These are phyloP conservation scores for Eucalyptus shirleyi DNA, from an alignment of 345 rosid species.

Conservation along the genomic window DNA sequence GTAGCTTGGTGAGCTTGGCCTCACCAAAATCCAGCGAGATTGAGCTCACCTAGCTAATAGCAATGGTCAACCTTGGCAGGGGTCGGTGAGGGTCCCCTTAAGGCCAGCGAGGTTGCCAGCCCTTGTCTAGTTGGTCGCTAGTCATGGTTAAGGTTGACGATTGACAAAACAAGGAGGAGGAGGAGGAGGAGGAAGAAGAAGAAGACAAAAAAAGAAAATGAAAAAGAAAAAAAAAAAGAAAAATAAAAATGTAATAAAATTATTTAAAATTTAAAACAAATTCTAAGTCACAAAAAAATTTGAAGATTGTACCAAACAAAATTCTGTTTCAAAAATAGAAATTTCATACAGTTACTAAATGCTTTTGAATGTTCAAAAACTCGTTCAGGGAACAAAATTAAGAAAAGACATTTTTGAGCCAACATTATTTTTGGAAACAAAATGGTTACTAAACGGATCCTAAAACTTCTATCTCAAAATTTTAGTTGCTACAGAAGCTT, in stretches of 20 bases:
- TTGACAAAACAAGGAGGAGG: too few relatives aligned
- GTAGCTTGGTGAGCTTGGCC: too few relatives aligned
- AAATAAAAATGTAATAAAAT: too few relatives aligned
- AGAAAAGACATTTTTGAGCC: accelerated
- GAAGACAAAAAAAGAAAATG: too few relatives aligned
- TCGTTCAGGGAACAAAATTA: accelerated
- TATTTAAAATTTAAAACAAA: too few relatives aligned
- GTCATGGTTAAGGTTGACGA: accelerated
- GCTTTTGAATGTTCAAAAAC: accelerated
- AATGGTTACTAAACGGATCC: accelerated
- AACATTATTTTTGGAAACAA: accelerated
- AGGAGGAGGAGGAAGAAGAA: too few relatives aligned
- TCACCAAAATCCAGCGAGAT: accelerated
- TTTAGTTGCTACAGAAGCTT: background rate
- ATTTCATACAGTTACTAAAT: too few relatives aligned
- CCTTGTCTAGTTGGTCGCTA: accelerated
- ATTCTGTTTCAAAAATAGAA: too few relatives aligned
- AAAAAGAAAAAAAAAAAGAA: accelerated
- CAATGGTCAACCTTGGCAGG: accelerated
- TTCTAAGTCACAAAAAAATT: too few relatives aligned
- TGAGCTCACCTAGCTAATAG: accelerated
- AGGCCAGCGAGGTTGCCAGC: accelerated
- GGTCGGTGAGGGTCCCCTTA: accelerated
- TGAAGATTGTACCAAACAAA: accelerated
- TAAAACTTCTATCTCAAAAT: background rate